phyloP scores from a whole-genome alignment of 2,329 filamentous ascomycete species.

The Pseudogymnoascus sp. region DNA sequence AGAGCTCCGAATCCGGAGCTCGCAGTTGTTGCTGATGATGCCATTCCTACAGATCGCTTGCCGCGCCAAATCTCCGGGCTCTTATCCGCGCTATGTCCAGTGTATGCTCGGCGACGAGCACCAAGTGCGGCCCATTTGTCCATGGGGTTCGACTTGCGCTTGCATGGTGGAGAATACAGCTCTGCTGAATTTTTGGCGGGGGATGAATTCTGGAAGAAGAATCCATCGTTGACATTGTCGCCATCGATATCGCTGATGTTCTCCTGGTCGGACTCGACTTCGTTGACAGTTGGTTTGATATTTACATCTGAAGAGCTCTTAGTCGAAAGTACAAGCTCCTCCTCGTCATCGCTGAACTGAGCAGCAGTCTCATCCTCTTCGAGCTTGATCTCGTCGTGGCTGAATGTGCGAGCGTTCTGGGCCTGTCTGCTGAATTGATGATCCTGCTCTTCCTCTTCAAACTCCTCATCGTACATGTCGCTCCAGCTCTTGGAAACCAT shows the following conservation, averaged over 20 bases:
- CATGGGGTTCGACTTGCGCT: conserved; percentile 45
- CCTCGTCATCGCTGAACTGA: conserved; percentile 28
- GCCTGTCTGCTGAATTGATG: conserved; percentile 49
- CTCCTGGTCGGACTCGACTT: conserved; percentile 33
- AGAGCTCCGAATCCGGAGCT: conserved; percentile 33
- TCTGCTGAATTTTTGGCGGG: conserved; percentile 34
- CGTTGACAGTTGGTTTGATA: conserved; percentile 34
- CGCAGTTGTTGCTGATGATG: conserved; percentile 37
- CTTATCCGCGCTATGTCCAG: conserved; percentile 43
- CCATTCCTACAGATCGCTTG: conserved; percentile 24
- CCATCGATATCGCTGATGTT: conserved; percentile 49
- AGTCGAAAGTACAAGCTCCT: conserved; percentile 27
- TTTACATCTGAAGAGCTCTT: conserved; percentile 46
- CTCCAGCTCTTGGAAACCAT: conserved; percentile 97
- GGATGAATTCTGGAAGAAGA: conserved; percentile 64
- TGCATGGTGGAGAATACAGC: conserved; percentile 60
- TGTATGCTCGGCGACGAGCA: conserved; percentile 67
- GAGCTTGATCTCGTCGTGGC: conserved; percentile 52
- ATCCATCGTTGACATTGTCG: conserved; percentile 60
- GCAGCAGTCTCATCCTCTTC: conserved; percentile 38
- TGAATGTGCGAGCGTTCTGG: conserved; percentile 64
- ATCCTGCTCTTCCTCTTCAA: conserved; percentile 64
- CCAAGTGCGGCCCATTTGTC: conserved; percentile 91
- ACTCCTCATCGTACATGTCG: conserved; percentile 93
- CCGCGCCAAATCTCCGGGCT: conserved; percentile 40